Percentiles rank a stretch among this genome's conserved stretches.
phyloP scores from a whole-genome alignment of 2,329 filamentous ascomycete genomes.

The Metarhizium robertsii region DNA sequence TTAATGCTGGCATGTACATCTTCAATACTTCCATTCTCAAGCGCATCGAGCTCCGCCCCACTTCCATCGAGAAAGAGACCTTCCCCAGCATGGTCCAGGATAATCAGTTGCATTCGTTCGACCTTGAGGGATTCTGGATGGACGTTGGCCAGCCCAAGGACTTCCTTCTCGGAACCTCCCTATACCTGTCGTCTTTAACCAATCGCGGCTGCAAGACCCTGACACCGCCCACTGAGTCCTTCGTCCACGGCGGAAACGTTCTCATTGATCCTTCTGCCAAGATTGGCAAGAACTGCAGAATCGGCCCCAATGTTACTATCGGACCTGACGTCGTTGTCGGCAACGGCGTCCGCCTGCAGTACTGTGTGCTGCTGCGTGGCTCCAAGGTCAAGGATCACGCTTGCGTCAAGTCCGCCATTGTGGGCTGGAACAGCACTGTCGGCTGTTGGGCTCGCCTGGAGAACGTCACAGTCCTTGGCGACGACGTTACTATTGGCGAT shows the following conservation, averaged over 20 bases:
- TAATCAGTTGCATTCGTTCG: conserved; percentile 87
- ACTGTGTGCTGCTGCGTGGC: conserved; percentile 79
- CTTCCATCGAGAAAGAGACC: conserved; percentile 96
- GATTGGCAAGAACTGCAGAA: conserved; percentile 97
- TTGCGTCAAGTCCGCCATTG: conserved; percentile 97
- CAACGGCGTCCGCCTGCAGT: conserved; percentile 87
- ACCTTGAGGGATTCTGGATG: conserved; percentile 99
- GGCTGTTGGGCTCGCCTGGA: conserved; percentile 93
- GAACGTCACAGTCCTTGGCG: conserved; percentile 95
- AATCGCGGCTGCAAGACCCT: conserved; percentile 86
- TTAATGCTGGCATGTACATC: conserved; percentile 98
- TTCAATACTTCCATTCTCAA: conserved; percentile 84
- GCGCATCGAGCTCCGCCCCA: conserved; percentile 91
- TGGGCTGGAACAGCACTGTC: conserved; percentile 95
- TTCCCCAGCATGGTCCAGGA: conserved; percentile 92
- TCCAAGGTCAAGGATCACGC: conserved; percentile 98
- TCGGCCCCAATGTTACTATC: conserved; percentile 94
- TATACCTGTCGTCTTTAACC: conserved; percentile 86
- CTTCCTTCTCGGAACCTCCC: conserved; percentile 89
- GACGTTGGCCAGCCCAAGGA: conserved; percentile 98
- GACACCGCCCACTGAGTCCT: conserved; percentile 62
- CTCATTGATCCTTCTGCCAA: conserved; percentile 89
- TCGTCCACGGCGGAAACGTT: conserved; percentile 88
- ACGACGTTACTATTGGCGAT: conserved; percentile 95
- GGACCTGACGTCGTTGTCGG: conserved; percentile 87